These are phyloP conservation scores for Oryza coarctata DNA, from an alignment of 176 grass and related monocot species.

Conservation along the genomic window DNA sequence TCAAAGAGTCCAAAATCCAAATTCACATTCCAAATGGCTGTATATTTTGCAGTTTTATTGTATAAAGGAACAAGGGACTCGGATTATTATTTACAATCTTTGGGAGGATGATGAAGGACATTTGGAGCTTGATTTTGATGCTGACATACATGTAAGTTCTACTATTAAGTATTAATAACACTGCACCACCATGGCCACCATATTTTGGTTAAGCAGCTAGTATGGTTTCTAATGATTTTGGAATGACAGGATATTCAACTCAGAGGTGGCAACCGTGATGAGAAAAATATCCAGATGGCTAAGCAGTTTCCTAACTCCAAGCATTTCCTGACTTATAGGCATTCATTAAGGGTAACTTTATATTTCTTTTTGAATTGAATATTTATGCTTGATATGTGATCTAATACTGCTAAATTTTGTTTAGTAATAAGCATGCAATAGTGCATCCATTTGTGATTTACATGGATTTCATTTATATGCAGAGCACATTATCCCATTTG, in stretches of 20 bases:
- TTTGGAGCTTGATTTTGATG: conserved; percentile 93
- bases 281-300: conserved; percentile 90
- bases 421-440: not conserved
- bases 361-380: conserved; percentile 18
- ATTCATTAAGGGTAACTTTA: conserved; percentile 80
- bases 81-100: conserved; percentile 94
- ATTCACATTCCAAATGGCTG: conserved; percentile 9
- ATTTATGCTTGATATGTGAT: not conserved
- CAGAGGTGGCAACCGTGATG: conserved; percentile 84
- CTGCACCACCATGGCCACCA: not conserved
- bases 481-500: not conserved
- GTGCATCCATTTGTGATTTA: not conserved
- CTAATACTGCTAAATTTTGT: conserved; percentile 4
- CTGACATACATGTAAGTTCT: conserved; percentile 68
- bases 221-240: conserved; percentile 41
- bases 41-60: conserved; percentile 73
- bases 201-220: conserved; percentile 35
- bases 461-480: not conserved
- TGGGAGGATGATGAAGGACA: conserved; percentile 95
- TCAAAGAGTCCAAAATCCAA: conserved; percentile 6
- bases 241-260: conserved; percentile 89
- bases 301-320: conserved; percentile 80
- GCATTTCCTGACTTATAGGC: conserved; percentile 85
- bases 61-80: conserved; percentile 82
- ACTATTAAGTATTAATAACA: not conserved